Percentiles rank a stretch among this genome's conserved stretches.
phyloP scores from a whole-genome alignment of 441 rosid genomes.

The Gossypium davidsonii region DNA sequence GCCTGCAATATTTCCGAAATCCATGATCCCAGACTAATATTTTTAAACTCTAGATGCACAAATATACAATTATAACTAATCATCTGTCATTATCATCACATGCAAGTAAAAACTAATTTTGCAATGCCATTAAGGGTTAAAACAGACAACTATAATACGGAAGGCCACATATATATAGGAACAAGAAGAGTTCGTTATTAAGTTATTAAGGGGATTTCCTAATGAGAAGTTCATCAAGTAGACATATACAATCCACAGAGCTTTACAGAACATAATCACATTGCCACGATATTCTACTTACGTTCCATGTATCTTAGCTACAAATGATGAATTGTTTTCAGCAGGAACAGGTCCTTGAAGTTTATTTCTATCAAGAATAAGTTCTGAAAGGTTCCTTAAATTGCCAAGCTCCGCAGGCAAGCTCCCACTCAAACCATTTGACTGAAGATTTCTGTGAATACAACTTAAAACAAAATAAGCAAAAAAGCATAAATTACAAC shows the following conservation, averaged over 20 bases:
- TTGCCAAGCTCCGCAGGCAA: conserved; percentile 70
- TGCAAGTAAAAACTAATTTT: not conserved
- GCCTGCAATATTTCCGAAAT: conserved; percentile 2
- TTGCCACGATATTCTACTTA: conserved; percentile 30
- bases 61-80: too few relatives aligned
- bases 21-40: not conserved
- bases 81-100: not conserved
- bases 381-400: conserved; percentile 64
- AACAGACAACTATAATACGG: too few relatives aligned
- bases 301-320: conserved; percentile 42
- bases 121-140: not conserved
- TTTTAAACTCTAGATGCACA: not conserved
- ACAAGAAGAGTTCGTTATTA: not conserved
- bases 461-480: conserved; percentile 18
- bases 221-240: not conserved
- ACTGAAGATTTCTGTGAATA: conserved; percentile 69
- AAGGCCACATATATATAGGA: not conserved
- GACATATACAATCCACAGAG: too few relatives aligned
- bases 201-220: not conserved
- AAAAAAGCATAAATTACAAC: conserved; percentile 2
- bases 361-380: conserved; percentile 71
- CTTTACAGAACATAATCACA: not conserved
- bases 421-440: conserved; percentile 77
- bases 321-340: conserved; percentile 30
- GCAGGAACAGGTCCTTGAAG: conserved; percentile 77